Evolutionary conservation across 768 basidiomycete species (phyloP), one percentile per base, ranked within the genome.

Genomic region (Gelatoporia subvermispora): DNA sequence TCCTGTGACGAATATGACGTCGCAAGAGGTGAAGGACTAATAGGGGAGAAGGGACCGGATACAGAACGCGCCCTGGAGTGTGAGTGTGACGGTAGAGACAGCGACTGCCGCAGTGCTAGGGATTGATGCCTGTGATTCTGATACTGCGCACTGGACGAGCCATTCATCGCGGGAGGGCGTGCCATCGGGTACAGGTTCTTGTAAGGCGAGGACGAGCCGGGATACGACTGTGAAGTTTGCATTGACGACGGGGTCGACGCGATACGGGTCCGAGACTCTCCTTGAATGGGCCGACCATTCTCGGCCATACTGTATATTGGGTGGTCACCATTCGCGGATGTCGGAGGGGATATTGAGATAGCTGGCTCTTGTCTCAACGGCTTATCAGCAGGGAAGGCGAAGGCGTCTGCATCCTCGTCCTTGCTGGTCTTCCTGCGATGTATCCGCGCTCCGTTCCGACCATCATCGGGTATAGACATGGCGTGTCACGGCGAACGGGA

Each of bases 1-100:
- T 55, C 53, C 43, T 62, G 60, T n/a, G 60, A 57, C 24, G 63
- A 52, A 48, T 69, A 69, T 24, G 68, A 66, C 16, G 71, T 56
- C 9, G 75, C 68, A 13, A 81, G 70, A 4, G 79, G 79, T 1
- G 81, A 80, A 3, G 74, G 77, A 3, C 71, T 65, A 22, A 70
- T 60, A 2, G 78, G 77, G 3, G 72, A 68, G 57, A 76, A 78
- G 2, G 76, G 72, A 3, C 75, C 68, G 5, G 80, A 79, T 40
- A 77, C 69, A 3, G 79, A 77, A 15, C 74, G 71, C 9, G 72
- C 72, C 24, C 76, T 73, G 18, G 67, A 55, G 61, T 77, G 75
- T 54, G 65, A 17, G 52, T 34, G 44, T 40, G 54, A 54, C 39
- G 64, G 63, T 4, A 62, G 51, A n/a, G 65, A 65, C 39, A 63